Evolutionary conservation across 805 yeast species (phyloP).

Genomic region (Saccharomyces paradoxus): DNA sequence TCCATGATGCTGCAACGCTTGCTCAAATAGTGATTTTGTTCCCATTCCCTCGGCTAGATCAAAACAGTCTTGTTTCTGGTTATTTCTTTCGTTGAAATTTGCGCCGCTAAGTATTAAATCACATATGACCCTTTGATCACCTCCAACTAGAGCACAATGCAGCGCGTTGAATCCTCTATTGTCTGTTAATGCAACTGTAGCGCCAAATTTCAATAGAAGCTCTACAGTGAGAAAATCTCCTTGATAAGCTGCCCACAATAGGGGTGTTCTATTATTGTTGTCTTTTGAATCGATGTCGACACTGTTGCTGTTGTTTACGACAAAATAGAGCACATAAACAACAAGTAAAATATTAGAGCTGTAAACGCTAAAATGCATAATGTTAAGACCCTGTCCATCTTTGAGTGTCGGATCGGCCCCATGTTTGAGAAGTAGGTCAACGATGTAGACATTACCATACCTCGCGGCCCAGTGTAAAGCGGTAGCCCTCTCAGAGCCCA

Average conservation of each 20-base stretch:
- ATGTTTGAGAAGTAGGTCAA: slow-evolving; percentile 51
- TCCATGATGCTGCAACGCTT: slow-evolving; percentile 58
- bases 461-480: slow-evolving; percentile 90
- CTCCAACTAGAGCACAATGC: slow-evolving; percentile 77
- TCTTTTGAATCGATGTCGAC: slow-evolving; percentile 60
- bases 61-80: slow-evolving; percentile 55
- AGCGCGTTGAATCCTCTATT: slow-evolving; percentile 62
- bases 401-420: slow-evolving; percentile 56
- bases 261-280: slow-evolving; percentile 60
- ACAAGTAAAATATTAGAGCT: slow-evolving; percentile 84
- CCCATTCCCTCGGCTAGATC: slow-evolving; percentile 69
- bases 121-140: slow-evolving; percentile 48
- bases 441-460: slow-evolving; percentile 73
- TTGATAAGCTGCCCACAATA: slow-evolving; percentile 93
- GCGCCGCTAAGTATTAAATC: slow-evolving; percentile 54
- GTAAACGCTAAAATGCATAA: slow-evolving; percentile 77
- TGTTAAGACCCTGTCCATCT: slow-evolving; percentile 68
- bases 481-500: slow-evolving; percentile 72
- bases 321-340: slow-evolving; percentile 47
- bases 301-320: slow-evolving; percentile 23
- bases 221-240: slow-evolving; percentile 74
- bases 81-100: slow-evolving; percentile 47
- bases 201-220: slow-evolving; percentile 59
- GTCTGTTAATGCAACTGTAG: slow-evolving; percentile 53
- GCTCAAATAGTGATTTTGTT: slow-evolving; percentile 25